These are phyloP conservation scores for Xylaria scruposa DNA, from an alignment of 495 filamentous ascomycete species.

Conservation along the genomic window DNA sequence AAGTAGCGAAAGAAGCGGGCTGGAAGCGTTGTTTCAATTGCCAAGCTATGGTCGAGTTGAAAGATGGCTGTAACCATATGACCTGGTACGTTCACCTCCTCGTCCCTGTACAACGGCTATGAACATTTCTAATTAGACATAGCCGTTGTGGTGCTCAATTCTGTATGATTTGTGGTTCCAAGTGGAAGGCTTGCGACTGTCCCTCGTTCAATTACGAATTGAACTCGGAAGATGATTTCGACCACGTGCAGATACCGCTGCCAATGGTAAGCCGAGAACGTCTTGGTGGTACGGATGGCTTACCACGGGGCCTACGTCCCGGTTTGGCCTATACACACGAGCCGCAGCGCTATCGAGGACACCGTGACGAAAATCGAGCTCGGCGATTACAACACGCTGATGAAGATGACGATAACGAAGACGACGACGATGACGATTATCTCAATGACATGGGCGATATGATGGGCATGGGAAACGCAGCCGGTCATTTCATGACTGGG, in stretches of 20 bases:
- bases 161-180: slow-evolving; percentile 78
- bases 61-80: slow-evolving; percentile 86
- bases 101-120: neutral
- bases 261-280: slow-evolving; percentile 40
- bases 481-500: slow-evolving; percentile 53
- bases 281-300: slow-evolving; percentile 30
- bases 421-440: slow-evolving; percentile 49
- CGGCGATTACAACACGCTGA: slow-evolving; percentile 58
- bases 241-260: slow-evolving; percentile 62
- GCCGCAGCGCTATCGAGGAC: slow-evolving; percentile 58
- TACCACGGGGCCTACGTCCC: slow-evolving; percentile 34
- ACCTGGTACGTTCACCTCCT: slow-evolving; percentile 64
- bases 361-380: slow-evolving; percentile 62
- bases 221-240: slow-evolving; percentile 62
- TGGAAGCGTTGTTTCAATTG: slow-evolving; percentile 82
- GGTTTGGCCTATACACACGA: slow-evolving; percentile 56
- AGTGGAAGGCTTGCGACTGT: slow-evolving; percentile 85
- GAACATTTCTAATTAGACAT: slow-evolving; percentile 27
- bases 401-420: slow-evolving; percentile 46
- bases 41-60: slow-evolving; percentile 75
- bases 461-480: slow-evolving; percentile 48
- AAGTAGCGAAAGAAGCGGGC: slow-evolving; percentile 72
- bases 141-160: slow-evolving; percentile 82
- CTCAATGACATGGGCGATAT: slow-evolving; percentile 47
- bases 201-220: slow-evolving; percentile 76